Evolutionary conservation across 805 yeast species (phyloP), one percentile per base, ranked within the genome.

Genomic region (Yamadazyma scolyti): DNA sequence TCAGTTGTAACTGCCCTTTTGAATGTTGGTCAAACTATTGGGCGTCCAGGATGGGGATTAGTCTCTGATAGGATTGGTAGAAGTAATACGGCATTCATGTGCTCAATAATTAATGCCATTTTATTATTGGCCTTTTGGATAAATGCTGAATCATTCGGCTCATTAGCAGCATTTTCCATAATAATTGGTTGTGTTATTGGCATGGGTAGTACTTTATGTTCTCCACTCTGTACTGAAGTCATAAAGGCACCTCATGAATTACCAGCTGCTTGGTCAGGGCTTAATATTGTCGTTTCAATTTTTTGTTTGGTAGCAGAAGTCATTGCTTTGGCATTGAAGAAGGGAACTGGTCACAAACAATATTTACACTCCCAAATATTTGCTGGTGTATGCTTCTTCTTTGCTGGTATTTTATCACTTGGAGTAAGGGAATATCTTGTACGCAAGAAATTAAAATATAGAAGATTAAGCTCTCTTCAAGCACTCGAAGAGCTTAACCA

Each of bases 321-420:
- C 6, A 68, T 77, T 29, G 82, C 77, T 0, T 67, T 77, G 34
- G 64, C 75, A 2, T 47, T 77, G 27, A 60, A 63, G 16, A 28
- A 30, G 12, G 11, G 31, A 5, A 13, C 30, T 6, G 20, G 35
- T 16, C 10, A 32, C 4, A 39, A 43, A n/a, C 83, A 85, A 2
- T 80, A 71, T 42, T 53, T 73, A 20, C 68, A 79, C 41, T 66
- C 82, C 2, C 86, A 79, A 45, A 61, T 78, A 1, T 78, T 77
- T 48, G 69, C 77, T 4, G 86, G 83, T 2, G 45, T 65, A 12
- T 51, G 71, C 27, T 71, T 68, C 40, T 46, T 69, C n/a, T 53
- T 52, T 8, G 71, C 71, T 0, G 46, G 69, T 8, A 5, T 74
- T 3, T 34, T 75, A 16, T 52, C 71, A 33, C 36, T 74, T 2